These are phyloP conservation scores for Flaveria bidentis DNA, from an alignment of 129 eudicot species.

Conservation along the genomic window DNA sequence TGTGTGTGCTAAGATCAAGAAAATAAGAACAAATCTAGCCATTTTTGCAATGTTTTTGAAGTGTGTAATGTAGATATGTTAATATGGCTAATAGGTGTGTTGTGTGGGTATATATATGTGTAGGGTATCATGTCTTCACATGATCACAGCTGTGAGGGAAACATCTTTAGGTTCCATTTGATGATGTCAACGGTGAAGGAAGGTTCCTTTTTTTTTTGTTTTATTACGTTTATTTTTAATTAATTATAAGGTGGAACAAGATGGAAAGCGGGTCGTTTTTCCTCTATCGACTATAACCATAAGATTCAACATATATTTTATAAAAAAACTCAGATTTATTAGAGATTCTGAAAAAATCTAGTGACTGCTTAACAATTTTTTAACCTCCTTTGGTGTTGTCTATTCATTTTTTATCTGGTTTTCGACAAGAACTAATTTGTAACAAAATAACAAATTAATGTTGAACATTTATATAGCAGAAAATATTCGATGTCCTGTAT, in stretches of 20 bases:
- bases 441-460: not conserved
- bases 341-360: no score
- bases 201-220: constrained; percentile 27
- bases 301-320: no score
- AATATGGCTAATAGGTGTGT: constrained; percentile 3
- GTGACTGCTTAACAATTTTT: no score
- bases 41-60: constrained; percentile 29
- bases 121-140: constrained; percentile 14
- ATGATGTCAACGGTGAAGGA: constrained; percentile 25
- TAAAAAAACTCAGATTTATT: no score
- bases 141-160: constrained; percentile 30
- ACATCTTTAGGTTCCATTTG: constrained; percentile 23
- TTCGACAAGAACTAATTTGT: not conserved
- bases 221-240: not conserved
- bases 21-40: constrained; percentile 32
- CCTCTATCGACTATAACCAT: no score
- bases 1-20: constrained; percentile 31
- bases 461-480: not conserved
- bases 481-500: not conserved
- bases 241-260: not conserved
- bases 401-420: no score
- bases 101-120: not conserved
- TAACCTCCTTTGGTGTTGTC: no score
- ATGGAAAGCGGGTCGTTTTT: no score
- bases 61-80: constrained; percentile 12